Evolutionary conservation across 352 stramenopile species (phyloP).

Genomic region (Globisporangium abappressorium): DNA sequence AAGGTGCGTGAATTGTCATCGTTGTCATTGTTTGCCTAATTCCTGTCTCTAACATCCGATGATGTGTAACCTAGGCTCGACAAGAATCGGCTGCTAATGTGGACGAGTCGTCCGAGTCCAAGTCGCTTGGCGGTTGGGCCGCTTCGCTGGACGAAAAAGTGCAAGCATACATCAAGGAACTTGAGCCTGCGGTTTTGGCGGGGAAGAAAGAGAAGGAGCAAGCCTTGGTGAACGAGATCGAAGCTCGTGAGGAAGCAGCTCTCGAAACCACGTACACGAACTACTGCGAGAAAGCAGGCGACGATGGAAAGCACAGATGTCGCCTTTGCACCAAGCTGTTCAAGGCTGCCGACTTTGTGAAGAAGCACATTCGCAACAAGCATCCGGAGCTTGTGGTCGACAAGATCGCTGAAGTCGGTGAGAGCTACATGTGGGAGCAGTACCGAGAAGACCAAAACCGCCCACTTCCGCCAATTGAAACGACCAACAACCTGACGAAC

Average conservation of each 20-base stretch:
- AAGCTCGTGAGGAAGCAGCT: constrained; percentile 63
- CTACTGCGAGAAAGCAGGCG: constrained; percentile 80
- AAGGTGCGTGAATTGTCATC: constrained; percentile 35
- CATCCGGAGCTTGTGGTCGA: constrained; percentile 81
- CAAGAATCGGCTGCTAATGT: constrained; percentile 35
- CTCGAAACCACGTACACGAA: constrained; percentile 77
- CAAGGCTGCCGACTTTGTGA: constrained; percentile 85
- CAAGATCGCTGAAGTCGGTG: constrained; percentile 75
- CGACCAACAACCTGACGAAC: constrained; percentile 58
- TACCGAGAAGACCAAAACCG: constrained; percentile 80
- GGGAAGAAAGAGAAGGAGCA: constrained; percentile 53
- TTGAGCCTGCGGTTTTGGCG: constrained; percentile 44
- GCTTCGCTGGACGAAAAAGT: constrained; percentile 76
- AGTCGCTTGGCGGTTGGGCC: constrained; percentile 67
- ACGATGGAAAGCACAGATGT: constrained; percentile 81
- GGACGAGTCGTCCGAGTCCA: constrained; percentile 30
- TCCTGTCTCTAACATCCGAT: not conserved
- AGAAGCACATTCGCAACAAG: constrained; percentile 89
- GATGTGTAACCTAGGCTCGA: not conserved
- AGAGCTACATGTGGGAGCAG: constrained; percentile 88
- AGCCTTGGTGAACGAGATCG: constrained; percentile 72
- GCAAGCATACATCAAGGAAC: constrained; percentile 57
- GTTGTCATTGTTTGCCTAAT: not conserved
- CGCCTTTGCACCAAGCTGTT: constrained; percentile 87
- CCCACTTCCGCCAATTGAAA: constrained; percentile 72